Percentiles rank a stretch among this genome's conserved stretches.
Evolutionary conservation across 352 stramenopile genomes (phyloP).

Genomic region (Phytopythium sindhum): DNA sequence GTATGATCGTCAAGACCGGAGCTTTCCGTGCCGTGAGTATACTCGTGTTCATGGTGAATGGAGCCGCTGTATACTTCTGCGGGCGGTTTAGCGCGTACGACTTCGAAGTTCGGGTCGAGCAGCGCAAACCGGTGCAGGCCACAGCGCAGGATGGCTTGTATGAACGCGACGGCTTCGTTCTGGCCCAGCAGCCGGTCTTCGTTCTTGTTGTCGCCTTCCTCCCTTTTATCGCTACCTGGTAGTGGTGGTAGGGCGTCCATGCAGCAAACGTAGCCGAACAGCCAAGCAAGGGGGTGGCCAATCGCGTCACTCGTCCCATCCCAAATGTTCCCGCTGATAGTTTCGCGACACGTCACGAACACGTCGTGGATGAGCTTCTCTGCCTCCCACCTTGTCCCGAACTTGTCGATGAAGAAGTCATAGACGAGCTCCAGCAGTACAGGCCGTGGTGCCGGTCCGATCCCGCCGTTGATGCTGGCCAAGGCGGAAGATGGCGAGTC

Average conservation of each 20-base stretch:
- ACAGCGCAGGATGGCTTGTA: slow-evolving; percentile 54
- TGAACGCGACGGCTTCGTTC: slow-evolving; percentile 64
- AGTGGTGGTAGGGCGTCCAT: slow-evolving; percentile 27
- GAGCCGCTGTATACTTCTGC: too few species aligned
- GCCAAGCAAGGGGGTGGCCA: slow-evolving; percentile 33
- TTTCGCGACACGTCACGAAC: slow-evolving; percentile 69
- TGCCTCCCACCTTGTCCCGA: slow-evolving; percentile 65
- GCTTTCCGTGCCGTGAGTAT: neutral
- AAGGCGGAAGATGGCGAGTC: slow-evolving; percentile 4
- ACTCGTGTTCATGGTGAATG: neutral
- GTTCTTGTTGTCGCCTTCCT: neutral
- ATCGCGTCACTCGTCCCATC: neutral
- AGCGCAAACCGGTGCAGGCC: slow-evolving; percentile 54
- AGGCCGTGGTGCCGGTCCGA: slow-evolving; percentile 47
- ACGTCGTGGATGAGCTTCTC: slow-evolving; percentile 84
- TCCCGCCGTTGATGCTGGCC: slow-evolving; percentile 46
- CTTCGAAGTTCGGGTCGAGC: slow-evolving; percentile 28
- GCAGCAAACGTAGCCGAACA: slow-evolving; percentile 72
- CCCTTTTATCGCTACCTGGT: neutral
- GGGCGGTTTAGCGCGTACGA: neutral
- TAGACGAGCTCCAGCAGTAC: slow-evolving; percentile 77
- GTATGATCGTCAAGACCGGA: neutral
- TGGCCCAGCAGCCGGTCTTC: slow-evolving; percentile 64
- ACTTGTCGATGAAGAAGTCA: slow-evolving; percentile 65
- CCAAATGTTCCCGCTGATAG: slow-evolving; percentile 16